Evolutionary conservation across 352 stramenopile species (phyloP), one percentile per base, ranked within the genome.

Genomic region (Blastocystis sp.): DNA sequence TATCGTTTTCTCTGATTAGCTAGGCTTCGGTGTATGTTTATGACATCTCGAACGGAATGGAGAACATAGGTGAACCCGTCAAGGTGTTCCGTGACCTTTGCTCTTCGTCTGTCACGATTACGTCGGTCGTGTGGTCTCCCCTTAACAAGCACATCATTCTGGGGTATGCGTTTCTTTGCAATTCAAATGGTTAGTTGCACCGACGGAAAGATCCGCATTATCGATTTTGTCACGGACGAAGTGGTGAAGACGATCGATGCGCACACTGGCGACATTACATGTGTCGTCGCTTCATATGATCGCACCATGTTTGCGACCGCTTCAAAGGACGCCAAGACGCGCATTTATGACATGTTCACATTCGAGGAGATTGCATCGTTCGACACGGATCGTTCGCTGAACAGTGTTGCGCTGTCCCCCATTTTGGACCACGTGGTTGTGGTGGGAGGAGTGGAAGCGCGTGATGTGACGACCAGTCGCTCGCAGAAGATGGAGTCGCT

Each of bases 371-470:
- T 98, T 67, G 98, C 98, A 89, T 96, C 93, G 27, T 99, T 98
- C 91, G 93, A 96, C 87, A 98, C 94, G 21, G 96, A 99, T 88
- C 92, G 95, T 87, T 95, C 95, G 0, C 94, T 99, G 16, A 99
- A 99, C 90, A 97, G 96, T 88, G 94, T 94, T 1, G 95, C 95
- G 57, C 97, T 99, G 87, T 97, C 93, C 21, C 94, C 96, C 29
- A 96, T 92, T 29, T 97, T 97, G 89, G 91, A 95, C 86, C 92
- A 96, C 21, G n/a, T 99, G 21, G 91, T 99, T 77, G 89, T 98
- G 27, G 96, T 95, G 56, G 96, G 96, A 89, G 96, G 96, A 51
- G 95, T 98, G 89, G 96, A 99, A 88, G 96, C 96, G 59, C 97
- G 97, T 92, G 94, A 91, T 87, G 96, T 99, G 14, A 99, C 96